Percentiles rank a stretch among this genome's conserved stretches.
phyloP scores from a whole-genome alignment of 1,284 basidiomycete genomes.

The Megacollybia platyphylla region DNA sequence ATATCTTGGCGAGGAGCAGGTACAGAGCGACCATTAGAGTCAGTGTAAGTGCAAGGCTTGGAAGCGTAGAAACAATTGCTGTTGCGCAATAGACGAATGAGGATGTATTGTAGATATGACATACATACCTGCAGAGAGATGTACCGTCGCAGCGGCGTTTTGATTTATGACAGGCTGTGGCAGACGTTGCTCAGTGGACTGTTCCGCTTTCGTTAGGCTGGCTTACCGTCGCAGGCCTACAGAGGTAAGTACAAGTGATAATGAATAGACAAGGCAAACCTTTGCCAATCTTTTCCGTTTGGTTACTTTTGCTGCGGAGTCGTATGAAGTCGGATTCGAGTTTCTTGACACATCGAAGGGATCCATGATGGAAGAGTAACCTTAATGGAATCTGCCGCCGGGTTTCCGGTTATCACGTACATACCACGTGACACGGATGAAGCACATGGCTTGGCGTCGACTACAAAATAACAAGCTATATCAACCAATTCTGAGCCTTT shows the following conservation, averaged over 20 bases:
- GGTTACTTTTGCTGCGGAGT: not conserved
- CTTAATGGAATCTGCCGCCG: too few species aligned
- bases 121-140: slow-evolving; percentile 42
- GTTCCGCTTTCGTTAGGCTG: too few species aligned
- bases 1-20: slow-evolving; percentile 40
- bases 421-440: too few species aligned
- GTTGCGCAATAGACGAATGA: too few species aligned
- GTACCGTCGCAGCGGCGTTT: slow-evolving; percentile 75
- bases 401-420: too few species aligned
- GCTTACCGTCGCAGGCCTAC: slow-evolving; percentile 56
- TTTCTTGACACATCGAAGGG: too few species aligned
- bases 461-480: not conserved
- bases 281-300: slow-evolving; percentile 1
- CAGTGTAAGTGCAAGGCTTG: slow-evolving; percentile 70
- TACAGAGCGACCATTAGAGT: slow-evolving; percentile 63
- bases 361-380: too few species aligned
- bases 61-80: slow-evolving; percentile 76
- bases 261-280: not conserved
- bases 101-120: too few species aligned
- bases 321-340: not conserved
- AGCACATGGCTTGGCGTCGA: too few species aligned
- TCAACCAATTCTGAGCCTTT: not conserved
- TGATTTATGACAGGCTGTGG: slow-evolving; percentile 58
- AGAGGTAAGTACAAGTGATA: not conserved
- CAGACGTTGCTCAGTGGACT: too few species aligned